These are phyloP conservation scores for Bisporella sp. DNA, from an alignment of 2,329 filamentous ascomycete genomes.

Conservation along the genomic window DNA sequence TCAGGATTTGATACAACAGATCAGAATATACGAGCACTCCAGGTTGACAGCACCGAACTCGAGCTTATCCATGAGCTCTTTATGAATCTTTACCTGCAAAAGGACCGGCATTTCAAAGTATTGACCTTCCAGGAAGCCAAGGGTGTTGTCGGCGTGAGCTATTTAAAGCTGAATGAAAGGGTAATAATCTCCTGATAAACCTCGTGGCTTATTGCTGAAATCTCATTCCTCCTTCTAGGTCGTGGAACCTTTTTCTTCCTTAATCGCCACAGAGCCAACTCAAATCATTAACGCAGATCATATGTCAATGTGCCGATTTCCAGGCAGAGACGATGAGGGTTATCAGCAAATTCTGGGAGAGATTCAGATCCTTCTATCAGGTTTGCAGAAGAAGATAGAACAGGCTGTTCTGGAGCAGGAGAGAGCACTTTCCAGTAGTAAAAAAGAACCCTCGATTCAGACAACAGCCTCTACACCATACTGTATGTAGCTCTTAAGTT, in stretches of 20 bases:
- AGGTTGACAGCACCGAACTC: conserved; percentile 20
- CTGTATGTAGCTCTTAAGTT: conserved; percentile 8
- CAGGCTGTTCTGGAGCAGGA: background rate
- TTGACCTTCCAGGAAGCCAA: conserved; percentile 17
- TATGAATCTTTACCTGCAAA: conserved; percentile 12
- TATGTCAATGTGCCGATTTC: conserved; percentile 22
- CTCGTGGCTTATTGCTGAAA: background rate
- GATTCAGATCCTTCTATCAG: conserved; percentile 15
- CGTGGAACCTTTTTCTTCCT: conserved; percentile 20
- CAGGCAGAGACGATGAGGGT: conserved; percentile 13
- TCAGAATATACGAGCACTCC: conserved; percentile 13
- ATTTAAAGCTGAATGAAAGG: conserved; percentile 8
- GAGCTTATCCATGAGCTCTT: conserved; percentile 14
- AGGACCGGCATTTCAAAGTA: conserved; percentile 9
- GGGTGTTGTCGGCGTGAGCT: conserved; percentile 9
- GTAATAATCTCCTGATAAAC: conserved; percentile 3
- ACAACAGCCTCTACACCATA: conserved; percentile 7
- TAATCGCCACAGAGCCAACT: conserved; percentile 13
- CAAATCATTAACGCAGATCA: conserved; percentile 21
- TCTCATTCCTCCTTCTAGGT: conserved; percentile 16
- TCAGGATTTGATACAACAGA: conserved; percentile 12
- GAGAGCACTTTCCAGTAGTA: background rate
- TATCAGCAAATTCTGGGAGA: conserved; percentile 16
- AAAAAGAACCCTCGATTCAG: conserved; percentile 3
- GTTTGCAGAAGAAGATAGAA: conserved; percentile 2